phyloP scores from a whole-genome alignment of 352 stramenopile genomes.

The Globisporangium abappressorium region DNA sequence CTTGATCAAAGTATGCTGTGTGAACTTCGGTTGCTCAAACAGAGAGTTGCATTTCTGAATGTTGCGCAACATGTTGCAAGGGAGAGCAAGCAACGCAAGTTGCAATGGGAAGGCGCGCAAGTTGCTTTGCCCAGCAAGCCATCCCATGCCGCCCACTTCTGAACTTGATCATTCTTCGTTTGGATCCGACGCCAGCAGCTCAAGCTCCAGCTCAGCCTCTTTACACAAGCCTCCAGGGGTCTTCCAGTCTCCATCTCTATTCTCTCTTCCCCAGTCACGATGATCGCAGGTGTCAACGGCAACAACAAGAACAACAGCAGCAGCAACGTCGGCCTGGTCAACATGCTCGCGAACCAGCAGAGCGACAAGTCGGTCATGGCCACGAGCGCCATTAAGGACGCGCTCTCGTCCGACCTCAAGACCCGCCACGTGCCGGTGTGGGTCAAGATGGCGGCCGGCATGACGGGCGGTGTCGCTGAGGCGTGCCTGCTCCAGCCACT shows the following conservation, averaged over 20 bases:
- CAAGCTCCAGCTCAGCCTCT: background rate
- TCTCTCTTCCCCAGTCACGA: conserved; percentile 1
- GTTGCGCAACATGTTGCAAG: background rate
- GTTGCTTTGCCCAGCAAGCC: background rate
- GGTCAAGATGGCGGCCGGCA: conserved; percentile 85
- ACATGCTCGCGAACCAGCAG: conserved; percentile 13
- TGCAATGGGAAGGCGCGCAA: background rate
- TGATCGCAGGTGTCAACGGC: conserved; percentile 13
- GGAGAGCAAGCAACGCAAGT: conserved; percentile 1
- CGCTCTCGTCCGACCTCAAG: conserved; percentile 70
- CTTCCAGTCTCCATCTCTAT: background rate
- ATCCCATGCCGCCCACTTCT: background rate
- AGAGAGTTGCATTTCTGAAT: conserved; percentile 2
- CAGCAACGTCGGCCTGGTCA: conserved; percentile 13
- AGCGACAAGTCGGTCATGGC: conserved; percentile 35
- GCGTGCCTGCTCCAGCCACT: conserved; percentile 80
- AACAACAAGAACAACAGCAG: conserved; percentile 17
- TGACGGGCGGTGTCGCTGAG: conserved; percentile 84
- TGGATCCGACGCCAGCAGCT: conserved; percentile 21
- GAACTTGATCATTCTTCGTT: conserved; percentile 39
- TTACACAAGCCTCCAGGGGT: background rate
- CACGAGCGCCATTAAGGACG: conserved; percentile 76
- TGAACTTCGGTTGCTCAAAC: background rate
- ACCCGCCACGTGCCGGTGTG: conserved; percentile 62
- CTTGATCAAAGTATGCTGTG: background rate